Evolutionary conservation across 192 early-diverging fungal species (phyloP).

Genomic region (Cetraspora pellucida): DNA sequence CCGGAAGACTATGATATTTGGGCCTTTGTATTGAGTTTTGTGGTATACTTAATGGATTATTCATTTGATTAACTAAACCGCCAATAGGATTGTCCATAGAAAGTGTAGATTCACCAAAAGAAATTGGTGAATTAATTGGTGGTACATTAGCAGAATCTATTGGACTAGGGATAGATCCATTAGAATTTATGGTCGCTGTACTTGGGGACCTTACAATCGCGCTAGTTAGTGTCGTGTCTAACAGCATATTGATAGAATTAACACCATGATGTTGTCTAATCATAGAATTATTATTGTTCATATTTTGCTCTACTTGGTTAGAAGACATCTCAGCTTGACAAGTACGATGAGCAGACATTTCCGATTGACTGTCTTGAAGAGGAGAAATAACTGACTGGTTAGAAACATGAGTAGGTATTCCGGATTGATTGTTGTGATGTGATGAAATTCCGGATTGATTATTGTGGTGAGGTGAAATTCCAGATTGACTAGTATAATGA

Average conservation of each 20-base stretch:
- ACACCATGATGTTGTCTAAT: background rate
- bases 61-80: background rate
- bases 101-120: background rate
- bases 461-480: too few relatives aligned
- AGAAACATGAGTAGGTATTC: too few relatives aligned
- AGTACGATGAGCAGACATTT: too few relatives aligned
- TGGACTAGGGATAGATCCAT: background rate
- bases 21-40: background rate
- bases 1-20: slow-evolving; percentile 14
- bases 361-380: too few relatives aligned
- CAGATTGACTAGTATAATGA: too few relatives aligned
- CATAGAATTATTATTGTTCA: background rate
- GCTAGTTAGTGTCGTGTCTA: background rate
- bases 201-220: slow-evolving; percentile 7
- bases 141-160: background rate
- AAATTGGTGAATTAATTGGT: background rate
- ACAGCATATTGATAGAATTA: background rate
- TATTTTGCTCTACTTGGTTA: background rate
- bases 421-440: too few relatives aligned
- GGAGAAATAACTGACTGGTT: too few relatives aligned
- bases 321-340: background rate
- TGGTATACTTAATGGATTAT: background rate
- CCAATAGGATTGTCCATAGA: background rate
- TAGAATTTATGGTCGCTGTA: slow-evolving; percentile 1
- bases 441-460: too few relatives aligned